Percentiles rank a stretch among this genome's conserved stretches.
phyloP scores from a whole-genome alignment of 768 basidiomycete species.

The Boletus bicolor region DNA sequence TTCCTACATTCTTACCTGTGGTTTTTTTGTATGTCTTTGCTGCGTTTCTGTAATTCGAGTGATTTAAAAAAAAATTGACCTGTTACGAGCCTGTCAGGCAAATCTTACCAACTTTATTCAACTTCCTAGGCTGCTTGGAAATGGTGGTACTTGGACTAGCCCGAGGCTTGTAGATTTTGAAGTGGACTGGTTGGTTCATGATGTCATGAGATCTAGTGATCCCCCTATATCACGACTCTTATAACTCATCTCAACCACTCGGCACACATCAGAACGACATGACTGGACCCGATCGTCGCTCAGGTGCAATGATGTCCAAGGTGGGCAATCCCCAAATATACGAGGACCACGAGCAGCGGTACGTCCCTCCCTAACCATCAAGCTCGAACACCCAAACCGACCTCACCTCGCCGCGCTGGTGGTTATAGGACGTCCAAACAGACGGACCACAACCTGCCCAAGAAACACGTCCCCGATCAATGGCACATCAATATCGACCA shows the following conservation, averaged over 20 bases:
- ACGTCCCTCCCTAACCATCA: conserved; percentile 8
- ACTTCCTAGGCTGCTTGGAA: too few species aligned
- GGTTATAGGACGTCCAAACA: conserved; percentile 21
- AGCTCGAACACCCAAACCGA: background rate
- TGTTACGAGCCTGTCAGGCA: background rate
- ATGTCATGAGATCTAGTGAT: conserved; percentile 10
- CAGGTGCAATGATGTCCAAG: conserved; percentile 47
- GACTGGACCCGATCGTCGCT: conserved; percentile 16
- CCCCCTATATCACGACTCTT: background rate
- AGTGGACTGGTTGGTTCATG: conserved; percentile 3
- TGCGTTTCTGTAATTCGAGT: background rate
- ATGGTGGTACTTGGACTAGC: too few species aligned
- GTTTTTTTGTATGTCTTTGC: background rate
- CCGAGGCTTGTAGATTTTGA: background rate
- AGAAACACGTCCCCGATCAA: conserved; percentile 32
- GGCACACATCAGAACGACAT: conserved; percentile 9
- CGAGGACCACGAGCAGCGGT: conserved; percentile 49
- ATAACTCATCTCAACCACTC: background rate
- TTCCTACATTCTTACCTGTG: conserved; percentile 19
- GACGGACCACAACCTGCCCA: conserved; percentile 21
- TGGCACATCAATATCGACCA: conserved; percentile 37
- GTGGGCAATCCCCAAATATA: conserved; percentile 49
- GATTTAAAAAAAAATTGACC: background rate
- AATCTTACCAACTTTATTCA: too few species aligned
- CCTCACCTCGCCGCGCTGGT: background rate